Base-by-base conservation (phyloP, 139 green algal species). In the Limnomonas spitsbergensis region DNA sequence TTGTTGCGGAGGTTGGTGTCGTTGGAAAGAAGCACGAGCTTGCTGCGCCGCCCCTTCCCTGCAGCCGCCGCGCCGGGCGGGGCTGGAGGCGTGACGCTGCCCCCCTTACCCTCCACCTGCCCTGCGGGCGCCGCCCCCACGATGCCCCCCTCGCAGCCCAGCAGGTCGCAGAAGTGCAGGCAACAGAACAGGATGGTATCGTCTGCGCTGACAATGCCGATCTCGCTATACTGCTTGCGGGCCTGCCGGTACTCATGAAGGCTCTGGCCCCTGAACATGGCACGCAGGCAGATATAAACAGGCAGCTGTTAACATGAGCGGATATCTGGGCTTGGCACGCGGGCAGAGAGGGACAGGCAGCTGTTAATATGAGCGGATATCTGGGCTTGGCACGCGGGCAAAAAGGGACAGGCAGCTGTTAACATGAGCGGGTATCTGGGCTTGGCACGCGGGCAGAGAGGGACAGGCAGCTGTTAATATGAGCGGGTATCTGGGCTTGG, bases 151-250 rank as follows among this genome's bases (percentile, higher is more conserved):
- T 20, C 20, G 20, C 47, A 61, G 4, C n/a, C 4, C 36, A 75
- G 36, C 14, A 27, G 9, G 68, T 42, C 68, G 4, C 40, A 29
- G 34, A 75, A 75, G 26, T 75, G 6, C 68, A 75, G 68, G 68
- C 68, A 75, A 31, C 68, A 75, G 34, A 47, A 52, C 68, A 75
- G 36, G 36, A 75, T 75, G 35, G 4, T 27, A 31, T 75, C 68
- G 36, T 75, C 68, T 24, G 68, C 34, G 36, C 68, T 70, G 29
- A 70, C 29, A 20, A 70, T 70, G 56, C 56, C 34, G 68, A 31
- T 3, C 14, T 52, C 68, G 6, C 34, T 32, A 4, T 53, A 52
- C n/a, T 53, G 34, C 68, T 40, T 6, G 20, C 26, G 7, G 14
- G 68, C 68, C 20, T 75, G 26, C 3, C 36, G 34, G 68, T 53